Evolutionary conservation across 2,329 filamentous ascomycete genomes (phyloP).

Genomic region (Alternaria burnsii): DNA sequence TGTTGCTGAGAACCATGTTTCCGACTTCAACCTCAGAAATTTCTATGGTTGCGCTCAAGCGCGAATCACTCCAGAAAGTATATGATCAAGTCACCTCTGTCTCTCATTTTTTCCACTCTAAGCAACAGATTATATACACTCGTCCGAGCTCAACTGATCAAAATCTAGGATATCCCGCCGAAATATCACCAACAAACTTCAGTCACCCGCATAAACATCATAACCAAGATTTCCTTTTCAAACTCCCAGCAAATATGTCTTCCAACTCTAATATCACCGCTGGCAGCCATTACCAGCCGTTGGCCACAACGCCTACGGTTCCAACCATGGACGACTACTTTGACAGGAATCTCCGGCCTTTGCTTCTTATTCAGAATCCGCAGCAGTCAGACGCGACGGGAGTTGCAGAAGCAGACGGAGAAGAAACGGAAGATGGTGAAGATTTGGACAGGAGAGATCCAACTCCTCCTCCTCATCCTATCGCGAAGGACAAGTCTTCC

Average conservation of each 20-base stretch:
- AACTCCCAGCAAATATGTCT: neutral
- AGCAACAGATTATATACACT: too few species aligned
- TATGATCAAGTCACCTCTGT: too few species aligned
- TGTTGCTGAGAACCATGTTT: neutral
- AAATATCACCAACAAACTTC: neutral
- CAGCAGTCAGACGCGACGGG: too few species aligned
- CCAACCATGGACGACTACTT: neutral
- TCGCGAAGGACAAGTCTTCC: too few species aligned
- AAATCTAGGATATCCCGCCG: accelerated
- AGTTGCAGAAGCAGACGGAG: neutral
- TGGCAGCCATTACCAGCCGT: neutral
- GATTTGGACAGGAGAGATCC: neutral
- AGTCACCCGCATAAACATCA: neutral
- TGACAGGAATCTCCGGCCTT: neutral
- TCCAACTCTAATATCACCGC: neutral
- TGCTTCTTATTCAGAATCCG: too few species aligned
- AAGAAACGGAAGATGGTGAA: neutral
- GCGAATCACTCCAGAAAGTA: neutral
- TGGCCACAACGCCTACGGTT: neutral
- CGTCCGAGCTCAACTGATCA: too few species aligned
- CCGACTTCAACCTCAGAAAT: neutral
- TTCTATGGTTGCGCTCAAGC: accelerated
- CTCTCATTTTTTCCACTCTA: neutral
- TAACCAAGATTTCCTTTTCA: neutral
- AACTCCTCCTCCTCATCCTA: too few species aligned